Base-by-base conservation (phyloP, 2,329 filamentous ascomycete species). In the Nemania sp. region DNA sequence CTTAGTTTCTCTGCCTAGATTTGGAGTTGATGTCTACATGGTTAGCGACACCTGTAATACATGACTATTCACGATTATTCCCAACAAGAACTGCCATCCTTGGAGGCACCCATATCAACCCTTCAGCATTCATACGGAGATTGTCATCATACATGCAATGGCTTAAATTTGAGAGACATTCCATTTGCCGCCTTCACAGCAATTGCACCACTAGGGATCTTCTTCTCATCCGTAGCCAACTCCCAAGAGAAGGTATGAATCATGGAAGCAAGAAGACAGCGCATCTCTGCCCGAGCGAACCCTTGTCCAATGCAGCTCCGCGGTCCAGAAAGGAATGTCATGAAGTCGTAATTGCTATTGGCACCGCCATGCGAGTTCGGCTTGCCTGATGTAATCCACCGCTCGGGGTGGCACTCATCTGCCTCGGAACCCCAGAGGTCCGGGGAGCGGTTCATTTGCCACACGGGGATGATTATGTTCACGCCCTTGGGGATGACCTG, bases 261-360 rank as follows among this genome's bases (percentile, higher is more conserved):
- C 80, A 90, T 84, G 1, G 85, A 86, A 13, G 92, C 92, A 13
- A 96, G 76, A 66, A 95, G 77, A 76, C 90, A 93, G 10, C 90
- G 89, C 79, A 94, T 88, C 80, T 95, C 93, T 0, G 90, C 87
- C 74, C 88, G 89, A 0, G 92, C 90, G 77, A 94, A 94, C 0
- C 84, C 83, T 76, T 90, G 87, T 0, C 91, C 91, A 66, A 93
- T 93, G 74, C 91, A 93, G 70, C 86, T 88, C 56, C 91, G 82
- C 1, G 90, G 90, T 0, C 92, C 91, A 70, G 93, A 90, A 54
- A 93, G 77, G 77, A 93, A 93, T 0, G 89, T 92, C 73, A 91
- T 74, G 60, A 89, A 86, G 1, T 87, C 85, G 76, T 91, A 94
- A 76, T 93, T 93, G 64, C 85, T 91, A 2, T 83, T 82, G 0